Percentiles rank a stretch among this genome's conserved stretches.
Evolutionary conservation across 441 rosid species (phyloP).

Genomic region (Hypseocharis bilobata): DNA sequence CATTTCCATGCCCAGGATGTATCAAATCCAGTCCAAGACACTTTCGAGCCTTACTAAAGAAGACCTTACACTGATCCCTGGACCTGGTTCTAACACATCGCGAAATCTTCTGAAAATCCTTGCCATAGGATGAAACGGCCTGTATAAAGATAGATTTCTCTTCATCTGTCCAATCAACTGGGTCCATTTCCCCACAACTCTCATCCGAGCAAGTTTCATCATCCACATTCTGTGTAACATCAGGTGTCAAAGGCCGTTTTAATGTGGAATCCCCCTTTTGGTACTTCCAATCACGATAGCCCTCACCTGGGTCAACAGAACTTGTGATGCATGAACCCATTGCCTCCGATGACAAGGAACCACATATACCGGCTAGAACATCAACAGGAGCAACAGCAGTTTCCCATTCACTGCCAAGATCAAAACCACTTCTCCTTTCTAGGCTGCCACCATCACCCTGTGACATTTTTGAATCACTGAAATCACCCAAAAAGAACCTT

Average conservation of each 20-base stretch:
- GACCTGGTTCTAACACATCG: slow-evolving; percentile 58
- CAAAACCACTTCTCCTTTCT: slow-evolving; percentile 42
- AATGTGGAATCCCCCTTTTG: slow-evolving; percentile 37
- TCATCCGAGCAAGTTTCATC: slow-evolving; percentile 89
- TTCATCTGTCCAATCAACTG: slow-evolving; percentile 84
- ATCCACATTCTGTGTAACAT: slow-evolving; percentile 52
- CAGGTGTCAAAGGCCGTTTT: slow-evolving; percentile 48
- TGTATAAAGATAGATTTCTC: slow-evolving; percentile 65
- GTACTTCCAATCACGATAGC: slow-evolving; percentile 40
- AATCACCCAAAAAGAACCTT: slow-evolving; percentile 39
- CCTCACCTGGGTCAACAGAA: slow-evolving; percentile 52
- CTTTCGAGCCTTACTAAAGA: slow-evolving; percentile 85
- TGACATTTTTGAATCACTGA: slow-evolving; percentile 35
- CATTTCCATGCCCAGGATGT: slow-evolving; percentile 35
- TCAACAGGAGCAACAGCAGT: slow-evolving; percentile 74
- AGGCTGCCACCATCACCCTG: slow-evolving; percentile 38
- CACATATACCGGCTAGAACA: slow-evolving; percentile 66
- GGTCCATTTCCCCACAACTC: slow-evolving; percentile 75
- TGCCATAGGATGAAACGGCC: slow-evolving; percentile 65
- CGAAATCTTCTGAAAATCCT: slow-evolving; percentile 72
- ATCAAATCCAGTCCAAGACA: slow-evolving; percentile 78
- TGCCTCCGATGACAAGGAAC: slow-evolving; percentile 80
- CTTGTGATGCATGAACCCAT: slow-evolving; percentile 74
- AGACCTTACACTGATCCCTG: slow-evolving; percentile 73
- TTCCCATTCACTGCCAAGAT: slow-evolving; percentile 56